A percentile compares a stretch with the other conserved stretches of the same genome.
Evolutionary conservation across 164 flowering plant genomes (phyloP).

Genomic region (Vitis cinerea): DNA sequence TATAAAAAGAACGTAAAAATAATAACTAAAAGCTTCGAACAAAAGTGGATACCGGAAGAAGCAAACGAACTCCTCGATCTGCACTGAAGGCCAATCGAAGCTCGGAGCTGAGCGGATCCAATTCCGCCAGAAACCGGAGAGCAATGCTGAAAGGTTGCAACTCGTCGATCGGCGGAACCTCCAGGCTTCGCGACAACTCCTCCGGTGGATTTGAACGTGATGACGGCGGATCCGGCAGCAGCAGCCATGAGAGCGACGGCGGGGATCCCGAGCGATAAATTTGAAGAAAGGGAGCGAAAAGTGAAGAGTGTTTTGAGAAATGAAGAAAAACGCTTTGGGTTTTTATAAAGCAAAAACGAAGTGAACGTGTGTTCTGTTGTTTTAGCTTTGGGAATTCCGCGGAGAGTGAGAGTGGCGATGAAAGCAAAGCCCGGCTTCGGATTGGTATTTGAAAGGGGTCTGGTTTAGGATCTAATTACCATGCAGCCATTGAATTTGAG

Average conservation of each 20-base stretch:
- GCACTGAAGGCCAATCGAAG: slow-evolving; percentile 10
- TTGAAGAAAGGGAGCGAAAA: not conserved
- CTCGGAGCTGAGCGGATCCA: slow-evolving; percentile 12
- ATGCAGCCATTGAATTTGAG: not conserved
- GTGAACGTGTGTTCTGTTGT: not conserved
- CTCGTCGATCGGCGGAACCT: not conserved
- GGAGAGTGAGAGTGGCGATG: slow-evolving; percentile 17
- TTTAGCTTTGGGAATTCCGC: slow-evolving; percentile 26
- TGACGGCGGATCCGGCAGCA: slow-evolving; percentile 31
- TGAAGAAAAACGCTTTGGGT: not conserved
- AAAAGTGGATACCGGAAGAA: slow-evolving; percentile 25
- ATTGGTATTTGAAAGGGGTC: not conserved
- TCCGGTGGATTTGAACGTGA: slow-evolving; percentile 27
- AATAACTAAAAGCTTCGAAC: not conserved
- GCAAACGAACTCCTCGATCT: slow-evolving; percentile 27
- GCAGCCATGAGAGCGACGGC: slow-evolving; percentile 24
- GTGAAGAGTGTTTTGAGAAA: slow-evolving; percentile 16
- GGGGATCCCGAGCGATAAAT: slow-evolving; percentile 1
- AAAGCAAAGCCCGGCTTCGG: slow-evolving; percentile 1
- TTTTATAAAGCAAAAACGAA: not conserved
- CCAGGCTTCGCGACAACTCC: slow-evolving; percentile 3
- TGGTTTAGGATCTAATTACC: not conserved
- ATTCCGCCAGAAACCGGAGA: slow-evolving; percentile 13
- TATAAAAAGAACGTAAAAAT: not conserved
- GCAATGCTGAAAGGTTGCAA: slow-evolving; percentile 8